phyloP scores from a whole-genome alignment of 768 basidiomycete species.

The Fibroporia radiculosa region DNA sequence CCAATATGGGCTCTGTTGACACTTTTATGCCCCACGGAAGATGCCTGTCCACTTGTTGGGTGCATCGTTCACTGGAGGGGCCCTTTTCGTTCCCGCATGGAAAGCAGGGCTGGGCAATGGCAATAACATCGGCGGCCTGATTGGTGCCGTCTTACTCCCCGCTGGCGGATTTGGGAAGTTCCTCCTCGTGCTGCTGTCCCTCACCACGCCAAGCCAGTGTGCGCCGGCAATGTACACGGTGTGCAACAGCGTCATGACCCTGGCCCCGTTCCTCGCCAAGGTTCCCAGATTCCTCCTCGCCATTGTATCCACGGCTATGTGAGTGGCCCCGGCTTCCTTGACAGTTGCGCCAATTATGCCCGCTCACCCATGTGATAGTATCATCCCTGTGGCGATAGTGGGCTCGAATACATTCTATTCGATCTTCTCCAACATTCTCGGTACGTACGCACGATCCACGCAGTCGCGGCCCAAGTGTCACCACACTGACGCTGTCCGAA shows the following conservation, averaged over 20 bases:
- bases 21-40: constrained; percentile 13
- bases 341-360: not conserved
- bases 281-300: constrained; percentile 41
- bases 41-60: constrained; percentile 36
- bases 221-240: constrained; percentile 55
- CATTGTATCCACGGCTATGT: constrained; percentile 38
- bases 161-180: constrained; percentile 37
- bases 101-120: constrained; percentile 29
- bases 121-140: constrained; percentile 37
- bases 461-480: too few species aligned
- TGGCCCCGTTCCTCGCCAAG: constrained; percentile 24
- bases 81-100: constrained; percentile 32
- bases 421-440: constrained; percentile 36
- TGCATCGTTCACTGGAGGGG: constrained; percentile 36
- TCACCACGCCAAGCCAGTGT: constrained; percentile 45
- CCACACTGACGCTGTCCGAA: too few species aligned
- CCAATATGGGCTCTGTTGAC: not conserved
- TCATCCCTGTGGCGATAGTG: constrained; percentile 40
- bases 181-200: constrained; percentile 36
- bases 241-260: constrained; percentile 37
- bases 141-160: constrained; percentile 31
- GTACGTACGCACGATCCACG: too few species aligned
- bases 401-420: constrained; percentile 36
- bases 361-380: constrained; percentile 17
- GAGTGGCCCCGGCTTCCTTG: constrained; percentile 9